phyloP scores from a whole-genome alignment of 805 yeast species.

The Kazachstania viticola region DNA sequence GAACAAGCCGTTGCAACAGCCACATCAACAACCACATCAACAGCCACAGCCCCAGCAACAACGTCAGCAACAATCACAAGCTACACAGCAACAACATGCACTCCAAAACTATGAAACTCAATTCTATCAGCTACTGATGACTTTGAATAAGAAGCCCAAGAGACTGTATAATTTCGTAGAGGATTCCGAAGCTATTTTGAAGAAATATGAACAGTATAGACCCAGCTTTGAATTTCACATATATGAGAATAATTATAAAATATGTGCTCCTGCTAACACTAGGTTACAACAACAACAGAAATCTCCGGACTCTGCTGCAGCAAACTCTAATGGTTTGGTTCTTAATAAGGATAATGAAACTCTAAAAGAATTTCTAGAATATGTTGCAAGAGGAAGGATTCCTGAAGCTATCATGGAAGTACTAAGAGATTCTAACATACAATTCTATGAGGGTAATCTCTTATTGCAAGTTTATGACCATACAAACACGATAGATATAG shows the following conservation, averaged over 20 bases:
- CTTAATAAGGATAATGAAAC: constrained; percentile 63
- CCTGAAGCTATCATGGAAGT: constrained; percentile 88
- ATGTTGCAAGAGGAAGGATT: constrained; percentile 69
- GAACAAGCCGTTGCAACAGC: constrained; percentile 12
- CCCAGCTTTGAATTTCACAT: constrained; percentile 84
- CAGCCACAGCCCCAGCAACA: constrained; percentile 16
- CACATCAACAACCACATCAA: constrained; percentile 1
- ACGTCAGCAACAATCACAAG: constrained; percentile 25
- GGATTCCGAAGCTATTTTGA: constrained; percentile 58
- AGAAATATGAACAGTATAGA: constrained; percentile 64
- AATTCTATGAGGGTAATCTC: constrained; percentile 81
- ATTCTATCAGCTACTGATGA: constrained; percentile 27
- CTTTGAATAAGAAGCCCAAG: constrained; percentile 30
- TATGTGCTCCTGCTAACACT: constrained; percentile 56
- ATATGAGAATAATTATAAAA: constrained; percentile 81
- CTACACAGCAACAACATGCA: constrained; percentile 29
- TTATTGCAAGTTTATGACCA: constrained; percentile 84
- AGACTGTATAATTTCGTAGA: constrained; percentile 51
- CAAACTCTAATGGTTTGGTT: constrained; percentile 69
- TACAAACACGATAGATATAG: constrained; percentile 35
- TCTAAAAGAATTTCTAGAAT: constrained; percentile 67
- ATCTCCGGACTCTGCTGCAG: constrained; percentile 19
- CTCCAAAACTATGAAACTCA: constrained; percentile 32
- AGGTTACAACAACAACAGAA: constrained; percentile 28
- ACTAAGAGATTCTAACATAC: constrained; percentile 72